These are phyloP conservation scores for Lenwebbia sp. DNA, from an alignment of 345 rosid genomes.

Conservation along the genomic window DNA sequence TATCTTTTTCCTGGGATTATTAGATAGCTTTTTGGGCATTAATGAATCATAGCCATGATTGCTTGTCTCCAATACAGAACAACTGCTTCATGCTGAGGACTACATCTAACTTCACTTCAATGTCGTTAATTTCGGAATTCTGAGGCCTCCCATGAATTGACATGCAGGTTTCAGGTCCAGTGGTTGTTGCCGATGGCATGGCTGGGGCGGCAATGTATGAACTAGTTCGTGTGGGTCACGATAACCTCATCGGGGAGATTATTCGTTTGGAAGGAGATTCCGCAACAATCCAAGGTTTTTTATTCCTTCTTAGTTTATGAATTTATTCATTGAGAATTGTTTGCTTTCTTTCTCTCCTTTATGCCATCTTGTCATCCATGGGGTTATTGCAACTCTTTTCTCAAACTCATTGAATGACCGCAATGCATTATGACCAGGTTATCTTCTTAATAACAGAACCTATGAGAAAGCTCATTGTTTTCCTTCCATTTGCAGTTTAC, in stretches of 20 bases:
- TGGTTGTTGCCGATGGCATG: conserved; percentile 99
- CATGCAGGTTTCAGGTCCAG: conserved; percentile 79
- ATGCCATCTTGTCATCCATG: neutral
- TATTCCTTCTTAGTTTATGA: neutral
- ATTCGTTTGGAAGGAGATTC: conserved; percentile 98
- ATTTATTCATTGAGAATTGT: neutral
- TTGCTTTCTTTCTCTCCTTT: too few species aligned
- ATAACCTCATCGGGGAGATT: conserved; percentile 92
- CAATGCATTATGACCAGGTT: neutral
- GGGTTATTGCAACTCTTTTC: neutral
- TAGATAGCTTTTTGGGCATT: neutral
- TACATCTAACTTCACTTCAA: neutral
- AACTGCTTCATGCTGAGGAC: neutral
- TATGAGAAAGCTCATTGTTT: neutral
- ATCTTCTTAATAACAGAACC: neutral
- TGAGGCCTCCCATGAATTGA: neutral
- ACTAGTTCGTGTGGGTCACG: conserved; percentile 96
- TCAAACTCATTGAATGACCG: neutral
- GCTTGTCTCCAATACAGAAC: neutral
- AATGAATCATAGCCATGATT: neutral
- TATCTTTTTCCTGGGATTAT: neutral
- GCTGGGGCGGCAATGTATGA: conserved; percentile 99
- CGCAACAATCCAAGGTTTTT: conserved; percentile 91
- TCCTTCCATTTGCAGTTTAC: conserved; percentile 39
- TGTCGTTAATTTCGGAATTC: conserved; percentile 10